Percentiles rank a stretch among this genome's conserved stretches.
Evolutionary conservation across 2,329 filamentous ascomycete species (phyloP).

Genomic region (Sarocladiaceae sp.): DNA sequence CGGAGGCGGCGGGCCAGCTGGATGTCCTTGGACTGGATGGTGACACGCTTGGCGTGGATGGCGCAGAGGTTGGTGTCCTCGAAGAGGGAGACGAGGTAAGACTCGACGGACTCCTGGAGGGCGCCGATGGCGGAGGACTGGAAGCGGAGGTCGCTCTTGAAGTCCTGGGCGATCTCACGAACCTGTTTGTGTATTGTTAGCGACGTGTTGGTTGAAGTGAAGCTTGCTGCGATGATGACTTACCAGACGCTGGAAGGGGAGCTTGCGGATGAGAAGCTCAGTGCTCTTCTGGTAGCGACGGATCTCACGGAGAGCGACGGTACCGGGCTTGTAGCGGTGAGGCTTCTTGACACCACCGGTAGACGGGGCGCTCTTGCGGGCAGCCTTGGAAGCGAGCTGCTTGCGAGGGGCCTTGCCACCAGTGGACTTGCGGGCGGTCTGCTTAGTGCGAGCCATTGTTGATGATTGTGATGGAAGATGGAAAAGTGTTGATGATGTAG

Average conservation of each 20-base stretch:
- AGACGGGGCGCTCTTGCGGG: constrained; percentile 95
- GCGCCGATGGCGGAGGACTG: constrained; percentile 97
- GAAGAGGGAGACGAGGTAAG: constrained; percentile 96
- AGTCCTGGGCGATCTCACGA: constrained; percentile 93
- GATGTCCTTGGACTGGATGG: constrained; percentile 96
- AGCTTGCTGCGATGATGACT: constrained; percentile 21
- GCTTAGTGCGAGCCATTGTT: constrained; percentile 62
- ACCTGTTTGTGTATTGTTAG: constrained; percentile 43
- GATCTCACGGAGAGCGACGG: constrained; percentile 97
- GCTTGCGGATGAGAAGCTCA: constrained; percentile 93
- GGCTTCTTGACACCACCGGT: constrained; percentile 98
- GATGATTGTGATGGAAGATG: constrained; percentile 30
- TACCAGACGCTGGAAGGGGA: constrained; percentile 94
- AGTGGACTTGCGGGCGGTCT: constrained; percentile 71
- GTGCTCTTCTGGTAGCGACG: constrained; percentile 97
- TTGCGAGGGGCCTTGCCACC: constrained; percentile 81
- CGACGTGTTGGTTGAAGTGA: neutral
- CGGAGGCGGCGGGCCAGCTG: constrained; percentile 93
- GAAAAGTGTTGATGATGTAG: constrained; percentile 17
- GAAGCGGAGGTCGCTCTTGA: constrained; percentile 95
- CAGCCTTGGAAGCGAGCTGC: constrained; percentile 97
- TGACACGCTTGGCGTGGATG: constrained; percentile 99
- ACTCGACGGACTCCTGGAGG: constrained; percentile 97
- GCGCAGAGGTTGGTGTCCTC: constrained; percentile 98
- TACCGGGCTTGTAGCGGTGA: constrained; percentile 85